These are phyloP conservation scores for Saccharomyces hybrid DNA, from an alignment of 1,139 yeast species.

Conservation along the genomic window DNA sequence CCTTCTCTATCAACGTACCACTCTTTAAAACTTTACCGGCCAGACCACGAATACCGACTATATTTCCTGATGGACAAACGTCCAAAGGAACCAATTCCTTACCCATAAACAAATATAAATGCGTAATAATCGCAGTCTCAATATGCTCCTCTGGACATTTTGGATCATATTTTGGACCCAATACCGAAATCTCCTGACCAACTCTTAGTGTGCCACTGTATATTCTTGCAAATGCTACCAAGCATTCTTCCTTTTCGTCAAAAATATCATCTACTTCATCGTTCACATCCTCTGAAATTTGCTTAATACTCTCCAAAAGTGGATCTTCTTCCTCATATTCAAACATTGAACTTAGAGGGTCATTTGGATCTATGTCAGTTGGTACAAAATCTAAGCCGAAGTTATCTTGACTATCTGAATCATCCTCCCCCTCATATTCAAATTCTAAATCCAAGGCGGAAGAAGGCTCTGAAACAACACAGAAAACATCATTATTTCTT, in stretches of 20 bases:
- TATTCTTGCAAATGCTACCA: constrained; percentile 83
- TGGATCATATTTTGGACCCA: constrained; percentile 88
- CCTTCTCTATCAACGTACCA: constrained; percentile 61
- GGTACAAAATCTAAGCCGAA: constrained; percentile 21
- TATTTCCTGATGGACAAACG: constrained; percentile 88
- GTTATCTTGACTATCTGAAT: constrained; percentile 10
- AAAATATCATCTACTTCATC: constrained; percentile 41
- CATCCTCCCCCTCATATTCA: constrained; percentile 15
- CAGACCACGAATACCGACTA: constrained; percentile 89
- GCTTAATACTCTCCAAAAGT: constrained; percentile 25
- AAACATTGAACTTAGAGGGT: constrained; percentile 30
- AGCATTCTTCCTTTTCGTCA: constrained; percentile 48
- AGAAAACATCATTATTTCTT: constrained; percentile 11
- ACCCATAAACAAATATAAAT: constrained; percentile 84
- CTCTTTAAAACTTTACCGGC: constrained; percentile 76
- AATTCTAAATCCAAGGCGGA: constrained; percentile 22
- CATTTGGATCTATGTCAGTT: constrained; percentile 28
- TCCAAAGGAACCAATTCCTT: constrained; percentile 72
- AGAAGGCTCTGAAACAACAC: constrained; percentile 22
- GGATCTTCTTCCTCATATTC: constrained; percentile 33
- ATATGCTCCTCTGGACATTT: constrained; percentile 54
- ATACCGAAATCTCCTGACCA: constrained; percentile 66
- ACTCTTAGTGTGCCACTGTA: constrained; percentile 73
- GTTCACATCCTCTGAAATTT: constrained; percentile 28
- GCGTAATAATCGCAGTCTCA: constrained; percentile 48